phyloP scores from a whole-genome alignment of 2,329 filamentous ascomycete genomes.

The Fusarium sororula region DNA sequence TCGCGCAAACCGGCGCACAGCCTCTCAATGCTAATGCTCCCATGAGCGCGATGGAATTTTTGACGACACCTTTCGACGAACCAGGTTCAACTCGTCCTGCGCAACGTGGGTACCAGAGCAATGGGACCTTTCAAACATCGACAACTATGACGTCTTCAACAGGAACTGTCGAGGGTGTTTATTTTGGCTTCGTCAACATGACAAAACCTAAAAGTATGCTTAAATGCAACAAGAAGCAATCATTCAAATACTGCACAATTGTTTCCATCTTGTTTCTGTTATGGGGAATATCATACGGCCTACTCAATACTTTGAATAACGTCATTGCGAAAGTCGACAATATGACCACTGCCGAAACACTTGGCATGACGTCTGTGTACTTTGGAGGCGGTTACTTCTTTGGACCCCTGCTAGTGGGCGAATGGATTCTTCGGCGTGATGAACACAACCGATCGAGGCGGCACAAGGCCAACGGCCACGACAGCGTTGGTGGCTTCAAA shows the following conservation, averaged over 20 bases:
- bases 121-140: slow-evolving; percentile 22
- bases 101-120: slow-evolving; percentile 7
- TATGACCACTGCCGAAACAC: slow-evolving; percentile 68
- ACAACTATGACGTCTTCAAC: slow-evolving; percentile 50
- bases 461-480: slow-evolving; percentile 49
- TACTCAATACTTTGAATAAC: slow-evolving; percentile 82
- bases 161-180: slow-evolving; percentile 56
- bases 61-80: slow-evolving; percentile 54
- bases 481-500: slow-evolving; percentile 74
- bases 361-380: slow-evolving; percentile 76
- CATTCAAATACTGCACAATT: slow-evolving; percentile 75
- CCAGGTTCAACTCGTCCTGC: slow-evolving; percentile 19
- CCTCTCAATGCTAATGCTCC: slow-evolving; percentile 41
- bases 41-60: slow-evolving; percentile 55
- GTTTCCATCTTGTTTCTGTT: slow-evolving; percentile 86
- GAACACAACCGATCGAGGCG: slow-evolving; percentile 63
- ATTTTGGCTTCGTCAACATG: slow-evolving; percentile 83
- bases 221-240: slow-evolving; percentile 68
- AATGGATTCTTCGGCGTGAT: slow-evolving; percentile 75
- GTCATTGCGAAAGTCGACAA: slow-evolving; percentile 70
- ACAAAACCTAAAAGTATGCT: slow-evolving; percentile 75
- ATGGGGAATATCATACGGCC: slow-evolving; percentile 90
- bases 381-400: slow-evolving; percentile 76
- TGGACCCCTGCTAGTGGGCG: slow-evolving; percentile 74
- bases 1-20: slow-evolving; percentile 30